These are phyloP conservation scores for Hordeum pubiflorum DNA, from an alignment of 202 grass and related monocot species.

Conservation along the genomic window DNA sequence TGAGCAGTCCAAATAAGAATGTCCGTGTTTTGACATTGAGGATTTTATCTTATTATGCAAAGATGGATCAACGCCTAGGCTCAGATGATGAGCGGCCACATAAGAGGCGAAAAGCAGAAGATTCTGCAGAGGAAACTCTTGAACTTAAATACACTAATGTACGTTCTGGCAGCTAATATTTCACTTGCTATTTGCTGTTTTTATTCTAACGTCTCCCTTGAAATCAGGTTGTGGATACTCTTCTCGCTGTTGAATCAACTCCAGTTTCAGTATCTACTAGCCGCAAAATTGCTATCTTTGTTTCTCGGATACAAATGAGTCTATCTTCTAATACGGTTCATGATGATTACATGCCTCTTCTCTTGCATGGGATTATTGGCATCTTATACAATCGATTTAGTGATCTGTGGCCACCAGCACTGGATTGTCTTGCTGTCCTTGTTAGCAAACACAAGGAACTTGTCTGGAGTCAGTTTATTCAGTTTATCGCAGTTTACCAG, in stretches of 20 bases:
- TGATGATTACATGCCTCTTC: slow-evolving; percentile 63
- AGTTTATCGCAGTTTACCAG: slow-evolving; percentile 48
- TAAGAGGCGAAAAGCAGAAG: slow-evolving; percentile 67
- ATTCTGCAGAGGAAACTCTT: slow-evolving; percentile 43
- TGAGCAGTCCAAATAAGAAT: slow-evolving; percentile 68
- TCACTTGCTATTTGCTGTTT: slow-evolving; percentile 11
- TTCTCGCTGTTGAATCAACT: slow-evolving; percentile 62
- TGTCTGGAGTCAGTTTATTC: slow-evolving; percentile 63
- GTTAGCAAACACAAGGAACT: slow-evolving; percentile 68
- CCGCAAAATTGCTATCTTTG: slow-evolving; percentile 56
- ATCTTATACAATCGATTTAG: slow-evolving; percentile 83
- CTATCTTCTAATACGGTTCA: slow-evolving; percentile 57
- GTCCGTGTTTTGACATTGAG: slow-evolving; percentile 70
- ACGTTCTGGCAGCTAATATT: slow-evolving; percentile 27
- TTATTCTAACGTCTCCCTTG: slow-evolving; percentile 26
- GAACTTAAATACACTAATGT: slow-evolving; percentile 57
- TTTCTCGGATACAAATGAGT: slow-evolving; percentile 72
- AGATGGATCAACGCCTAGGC: slow-evolving; percentile 38
- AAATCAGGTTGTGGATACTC: slow-evolving; percentile 66
- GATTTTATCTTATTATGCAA: slow-evolving; percentile 64
- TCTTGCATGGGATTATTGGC: slow-evolving; percentile 80
- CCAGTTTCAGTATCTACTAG: slow-evolving; percentile 67
- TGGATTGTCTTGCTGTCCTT: slow-evolving; percentile 65
- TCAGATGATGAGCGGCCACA: slow-evolving; percentile 44
- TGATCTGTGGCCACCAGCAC: slow-evolving; percentile 66